phyloP scores from a whole-genome alignment of 2,329 filamentous ascomycete genomes.

The Xylaria digitata region DNA sequence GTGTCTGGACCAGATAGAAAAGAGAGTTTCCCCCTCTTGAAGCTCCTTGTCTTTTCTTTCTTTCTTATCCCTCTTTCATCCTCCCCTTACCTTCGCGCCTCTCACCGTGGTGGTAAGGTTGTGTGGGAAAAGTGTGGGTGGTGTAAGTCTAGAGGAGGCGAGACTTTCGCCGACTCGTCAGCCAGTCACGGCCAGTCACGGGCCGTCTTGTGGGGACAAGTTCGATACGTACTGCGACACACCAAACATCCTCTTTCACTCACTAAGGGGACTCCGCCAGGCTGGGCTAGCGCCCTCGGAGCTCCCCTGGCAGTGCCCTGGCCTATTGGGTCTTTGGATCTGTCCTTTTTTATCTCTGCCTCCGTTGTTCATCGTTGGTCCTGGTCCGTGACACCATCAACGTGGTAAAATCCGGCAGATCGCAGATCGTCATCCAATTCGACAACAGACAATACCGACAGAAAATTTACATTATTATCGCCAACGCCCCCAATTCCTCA shows the following conservation, averaged over 20 bases:
- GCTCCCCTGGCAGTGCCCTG: slow-evolving; percentile 15
- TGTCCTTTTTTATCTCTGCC: slow-evolving; percentile 21
- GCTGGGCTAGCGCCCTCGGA: slow-evolving; percentile 32
- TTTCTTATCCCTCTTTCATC: slow-evolving; percentile 9
- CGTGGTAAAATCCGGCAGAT: slow-evolving; percentile 36
- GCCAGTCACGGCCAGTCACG: slow-evolving; percentile 1
- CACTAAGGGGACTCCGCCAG: slow-evolving; percentile 21
- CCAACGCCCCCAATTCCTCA: slow-evolving; percentile 7
- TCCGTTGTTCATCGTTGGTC: neutral
- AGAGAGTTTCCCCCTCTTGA: slow-evolving; percentile 12
- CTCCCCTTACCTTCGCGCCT: slow-evolving; percentile 12
- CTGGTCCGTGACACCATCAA: slow-evolving; percentile 22
- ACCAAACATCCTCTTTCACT: neutral
- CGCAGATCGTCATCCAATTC: slow-evolving; percentile 34
- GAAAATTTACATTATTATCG: slow-evolving; percentile 15
- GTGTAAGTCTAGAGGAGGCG: slow-evolving; percentile 33
- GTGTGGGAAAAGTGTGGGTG: slow-evolving; percentile 22
- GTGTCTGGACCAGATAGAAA: slow-evolving; percentile 28
- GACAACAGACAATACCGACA: slow-evolving; percentile 4
- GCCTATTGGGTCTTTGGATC: slow-evolving; percentile 12
- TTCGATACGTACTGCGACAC: slow-evolving; percentile 19
- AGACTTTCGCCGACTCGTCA: slow-evolving; percentile 24
- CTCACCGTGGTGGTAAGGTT: neutral
- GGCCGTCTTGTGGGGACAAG: slow-evolving; percentile 20
- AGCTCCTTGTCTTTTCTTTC: slow-evolving; percentile 1